phyloP scores from a whole-genome alignment of 2,329 filamentous ascomycete genomes.

The Diaporthe sp. region DNA sequence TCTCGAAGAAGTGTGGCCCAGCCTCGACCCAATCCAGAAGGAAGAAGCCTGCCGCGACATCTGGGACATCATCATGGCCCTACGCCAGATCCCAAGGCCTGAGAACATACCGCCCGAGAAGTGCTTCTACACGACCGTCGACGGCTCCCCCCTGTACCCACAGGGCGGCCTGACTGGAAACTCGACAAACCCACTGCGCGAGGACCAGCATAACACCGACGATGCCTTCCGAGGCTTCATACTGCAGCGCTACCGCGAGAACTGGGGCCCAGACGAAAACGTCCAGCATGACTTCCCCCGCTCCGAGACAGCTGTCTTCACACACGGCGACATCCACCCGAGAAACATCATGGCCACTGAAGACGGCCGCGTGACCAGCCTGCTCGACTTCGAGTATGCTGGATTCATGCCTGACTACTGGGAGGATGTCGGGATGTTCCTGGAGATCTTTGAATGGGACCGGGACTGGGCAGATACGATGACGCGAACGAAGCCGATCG shows the following conservation, averaged over 20 bases:
- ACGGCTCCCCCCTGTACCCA: conserved; percentile 2
- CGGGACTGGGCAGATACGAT: conserved; percentile 8
- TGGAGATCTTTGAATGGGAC: too few relatives aligned
- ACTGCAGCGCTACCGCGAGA: background rate
- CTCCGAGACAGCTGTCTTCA: conserved; percentile 1
- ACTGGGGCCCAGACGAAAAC: too few relatives aligned
- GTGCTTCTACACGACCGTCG: background rate
- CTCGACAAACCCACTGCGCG: too few relatives aligned
- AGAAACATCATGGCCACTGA: conserved; percentile 3
- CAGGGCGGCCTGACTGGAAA: background rate
- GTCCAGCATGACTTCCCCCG: too few relatives aligned
- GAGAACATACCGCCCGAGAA: too few relatives aligned
- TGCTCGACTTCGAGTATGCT: background rate
- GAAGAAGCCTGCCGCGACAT: too few relatives aligned
- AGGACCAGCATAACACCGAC: background rate
- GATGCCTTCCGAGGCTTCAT: background rate
- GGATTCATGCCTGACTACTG: conserved; percentile 7
- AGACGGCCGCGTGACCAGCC: background rate
- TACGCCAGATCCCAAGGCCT: too few relatives aligned
- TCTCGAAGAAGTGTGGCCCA: too few relatives aligned
- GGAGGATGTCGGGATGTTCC: background rate
- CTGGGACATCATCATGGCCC: too few relatives aligned
- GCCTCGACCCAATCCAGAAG: too few relatives aligned
- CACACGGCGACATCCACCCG: conserved; percentile 4
- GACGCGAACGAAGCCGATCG: background rate